Conservation (phyloP, 2,329 filamentous ascomycete genomes). For the Fusarium newnesense region DNA sequence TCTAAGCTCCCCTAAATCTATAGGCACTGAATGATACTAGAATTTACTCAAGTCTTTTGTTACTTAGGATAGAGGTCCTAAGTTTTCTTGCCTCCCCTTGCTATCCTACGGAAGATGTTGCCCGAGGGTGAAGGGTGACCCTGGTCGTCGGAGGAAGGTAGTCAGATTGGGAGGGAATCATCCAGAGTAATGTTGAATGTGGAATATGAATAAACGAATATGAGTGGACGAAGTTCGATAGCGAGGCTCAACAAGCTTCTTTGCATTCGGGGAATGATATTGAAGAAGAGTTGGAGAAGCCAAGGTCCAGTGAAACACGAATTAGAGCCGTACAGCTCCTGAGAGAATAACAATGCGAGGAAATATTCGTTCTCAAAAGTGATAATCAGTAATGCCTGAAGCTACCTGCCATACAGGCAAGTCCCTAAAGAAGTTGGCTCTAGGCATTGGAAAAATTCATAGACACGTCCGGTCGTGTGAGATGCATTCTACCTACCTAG, state of each 20-base stretch:
- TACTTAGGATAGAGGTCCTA: not conserved
- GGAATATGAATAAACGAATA: not conserved
- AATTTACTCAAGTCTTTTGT: not conserved
- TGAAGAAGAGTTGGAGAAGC: not conserved
- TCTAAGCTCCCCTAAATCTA: not conserved
- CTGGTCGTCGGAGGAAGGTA: not conserved
- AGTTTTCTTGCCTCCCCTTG: not conserved
- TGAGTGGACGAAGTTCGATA: constrained; percentile 2
- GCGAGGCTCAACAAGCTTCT: constrained; percentile 21
- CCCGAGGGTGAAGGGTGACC: constrained; percentile 9
- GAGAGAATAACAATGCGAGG: not conserved
- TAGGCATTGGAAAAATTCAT: not conserved
- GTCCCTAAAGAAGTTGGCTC: not conserved
- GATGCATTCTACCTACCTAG: not conserved
- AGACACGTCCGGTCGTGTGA: not conserved
- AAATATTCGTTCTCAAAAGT: not conserved
- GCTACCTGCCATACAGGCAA: not conserved
- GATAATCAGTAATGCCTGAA: not conserved
- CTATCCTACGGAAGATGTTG: constrained; percentile 7
- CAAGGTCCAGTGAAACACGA: constrained; percentile 10
- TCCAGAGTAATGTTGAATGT: constrained; percentile 12
- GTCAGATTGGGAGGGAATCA: constrained; percentile 21
- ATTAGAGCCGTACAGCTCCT: constrained; percentile 5
- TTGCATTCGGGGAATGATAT: constrained; percentile 7
- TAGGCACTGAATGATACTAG: not conserved